phyloP scores from a whole-genome alignment of 441 rosid genomes.

The Omphalea diandra region DNA sequence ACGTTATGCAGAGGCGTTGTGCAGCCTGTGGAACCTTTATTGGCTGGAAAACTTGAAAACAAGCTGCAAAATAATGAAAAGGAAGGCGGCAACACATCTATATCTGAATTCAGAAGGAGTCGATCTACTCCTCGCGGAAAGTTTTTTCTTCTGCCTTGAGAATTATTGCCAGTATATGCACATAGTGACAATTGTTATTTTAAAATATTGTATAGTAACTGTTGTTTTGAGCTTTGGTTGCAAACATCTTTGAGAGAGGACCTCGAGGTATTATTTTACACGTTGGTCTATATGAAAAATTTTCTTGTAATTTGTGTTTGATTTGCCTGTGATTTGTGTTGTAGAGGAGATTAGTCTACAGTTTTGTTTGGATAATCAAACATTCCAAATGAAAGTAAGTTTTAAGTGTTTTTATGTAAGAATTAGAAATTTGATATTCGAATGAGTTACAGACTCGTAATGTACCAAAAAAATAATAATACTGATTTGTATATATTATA shows the following conservation, averaged over 20 bases:
- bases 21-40: slow-evolving; percentile 44
- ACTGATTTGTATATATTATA: too few species aligned
- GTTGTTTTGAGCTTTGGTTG: slow-evolving; percentile 24
- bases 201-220: slow-evolving; percentile 39
- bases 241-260: slow-evolving; percentile 4
- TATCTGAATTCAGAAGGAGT: slow-evolving; percentile 77
- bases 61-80: slow-evolving; percentile 46
- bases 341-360: too few species aligned
- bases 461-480: too few species aligned
- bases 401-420: neutral
- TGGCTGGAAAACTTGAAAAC: slow-evolving; percentile 41
- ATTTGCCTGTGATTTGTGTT: neutral
- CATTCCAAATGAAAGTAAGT: neutral
- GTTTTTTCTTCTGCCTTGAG: slow-evolving; percentile 56
- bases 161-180: too few species aligned
- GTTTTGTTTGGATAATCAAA: too few species aligned
- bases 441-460: too few species aligned
- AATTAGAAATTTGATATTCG: too few species aligned
- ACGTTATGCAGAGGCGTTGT: slow-evolving; percentile 44
- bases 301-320: neutral
- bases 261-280: slow-evolving; percentile 12
- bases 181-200: slow-evolving; percentile 9
- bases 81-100: slow-evolving; percentile 47
- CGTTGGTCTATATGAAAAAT: neutral
- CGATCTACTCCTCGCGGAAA: slow-evolving; percentile 80